Conservation (phyloP, 352 stramenopile species). For the Phytophthora cactorum region DNA sequence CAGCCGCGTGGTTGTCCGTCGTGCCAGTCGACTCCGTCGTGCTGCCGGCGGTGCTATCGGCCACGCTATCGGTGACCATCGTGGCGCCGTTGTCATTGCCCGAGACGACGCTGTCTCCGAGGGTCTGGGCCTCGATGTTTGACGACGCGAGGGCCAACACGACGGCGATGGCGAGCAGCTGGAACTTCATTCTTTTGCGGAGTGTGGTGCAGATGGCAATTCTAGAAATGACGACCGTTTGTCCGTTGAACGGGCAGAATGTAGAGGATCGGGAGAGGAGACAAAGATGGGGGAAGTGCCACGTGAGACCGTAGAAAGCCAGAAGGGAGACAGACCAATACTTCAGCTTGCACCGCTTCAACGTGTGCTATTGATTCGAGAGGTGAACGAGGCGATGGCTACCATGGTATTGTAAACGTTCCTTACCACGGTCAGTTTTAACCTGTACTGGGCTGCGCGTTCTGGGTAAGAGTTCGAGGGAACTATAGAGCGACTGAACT, state of each 20-base stretch:
- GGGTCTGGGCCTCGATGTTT: conserved; percentile 32
- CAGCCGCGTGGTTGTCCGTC: conserved; percentile 14
- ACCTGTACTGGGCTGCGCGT: no score
- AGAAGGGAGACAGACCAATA: conserved; percentile 18
- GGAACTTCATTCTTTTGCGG: conserved; percentile 32
- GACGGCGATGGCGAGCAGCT: conserved; percentile 26
- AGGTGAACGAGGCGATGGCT: not conserved
- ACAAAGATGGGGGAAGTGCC: conserved; percentile 21
- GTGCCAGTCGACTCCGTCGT: conserved; percentile 15
- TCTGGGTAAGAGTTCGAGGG: not conserved
- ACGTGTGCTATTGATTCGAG: no score
- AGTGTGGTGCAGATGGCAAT: conserved; percentile 16
- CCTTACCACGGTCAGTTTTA: conserved; percentile 4
- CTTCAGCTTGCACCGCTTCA: conserved; percentile 11
- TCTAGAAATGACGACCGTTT: conserved; percentile 17
- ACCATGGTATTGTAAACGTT: no score
- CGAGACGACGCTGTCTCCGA: conserved; percentile 45
- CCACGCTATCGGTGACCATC: conserved; percentile 23
- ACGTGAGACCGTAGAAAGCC: conserved; percentile 22
- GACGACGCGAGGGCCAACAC: conserved; percentile 23
- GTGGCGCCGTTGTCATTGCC: conserved; percentile 37
- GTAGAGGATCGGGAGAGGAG: conserved; percentile 28
- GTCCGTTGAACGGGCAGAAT: conserved; percentile 4
- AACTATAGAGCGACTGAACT: conserved; percentile 11
- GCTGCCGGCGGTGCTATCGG: conserved; percentile 20